Conservation (phyloP, 228 moss, liverwort and hornwort species). For the Sphagnum fallax region DNA sequence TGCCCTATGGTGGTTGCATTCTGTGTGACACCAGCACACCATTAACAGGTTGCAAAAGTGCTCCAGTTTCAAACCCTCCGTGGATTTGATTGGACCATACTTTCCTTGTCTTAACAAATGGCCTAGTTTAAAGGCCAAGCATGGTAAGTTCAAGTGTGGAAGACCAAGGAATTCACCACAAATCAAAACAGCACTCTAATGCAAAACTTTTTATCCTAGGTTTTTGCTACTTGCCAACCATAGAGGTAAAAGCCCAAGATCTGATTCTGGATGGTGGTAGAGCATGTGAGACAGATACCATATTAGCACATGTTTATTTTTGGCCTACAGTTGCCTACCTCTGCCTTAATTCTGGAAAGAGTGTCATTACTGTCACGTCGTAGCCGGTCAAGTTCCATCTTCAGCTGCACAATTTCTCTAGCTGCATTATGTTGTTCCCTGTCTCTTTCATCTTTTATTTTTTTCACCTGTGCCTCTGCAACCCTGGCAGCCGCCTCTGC, state of each 20-base stretch:
- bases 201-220: too few species aligned
- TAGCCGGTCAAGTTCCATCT: constrained; percentile 55
- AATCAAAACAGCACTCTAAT: too few species aligned
- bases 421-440: constrained; percentile 28
- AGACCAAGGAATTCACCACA: too few species aligned
- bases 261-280: too few species aligned
- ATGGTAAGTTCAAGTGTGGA: too few species aligned
- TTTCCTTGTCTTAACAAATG: too few species aligned
- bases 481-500: constrained; percentile 45
- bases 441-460: constrained; percentile 55
- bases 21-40: constrained; percentile 15
- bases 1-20: constrained; percentile 33
- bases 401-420: constrained; percentile 48
- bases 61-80: neutral
- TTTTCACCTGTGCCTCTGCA: constrained; percentile 56
- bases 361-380: constrained; percentile 47
- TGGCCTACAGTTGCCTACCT: constrained; percentile 27
- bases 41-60: neutral
- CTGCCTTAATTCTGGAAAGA: constrained; percentile 40
- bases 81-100: too few species aligned
- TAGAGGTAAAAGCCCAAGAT: too few species aligned
- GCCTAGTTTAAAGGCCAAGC: too few species aligned
- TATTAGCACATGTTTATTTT: too few species aligned
- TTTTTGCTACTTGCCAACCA: too few species aligned
- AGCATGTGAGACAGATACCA: too few species aligned